Percentiles rank a stretch among this genome's conserved stretches.
Evolutionary conservation across 345 rosid species (phyloP).

Genomic region (Nephelium lappaceum): DNA sequence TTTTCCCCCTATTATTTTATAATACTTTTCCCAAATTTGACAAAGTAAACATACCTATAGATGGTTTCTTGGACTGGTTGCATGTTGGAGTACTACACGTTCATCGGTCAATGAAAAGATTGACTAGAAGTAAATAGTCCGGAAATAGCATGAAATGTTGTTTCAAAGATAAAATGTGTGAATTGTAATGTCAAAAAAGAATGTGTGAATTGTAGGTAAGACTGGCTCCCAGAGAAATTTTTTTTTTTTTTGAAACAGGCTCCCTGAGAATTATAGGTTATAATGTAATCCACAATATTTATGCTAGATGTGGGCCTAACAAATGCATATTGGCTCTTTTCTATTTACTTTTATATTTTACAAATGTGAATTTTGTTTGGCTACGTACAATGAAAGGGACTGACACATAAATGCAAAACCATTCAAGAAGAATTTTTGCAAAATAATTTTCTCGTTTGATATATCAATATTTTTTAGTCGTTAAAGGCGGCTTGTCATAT

Average conservation of each 20-base stretch:
- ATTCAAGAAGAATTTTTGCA: background rate
- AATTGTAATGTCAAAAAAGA: no score
- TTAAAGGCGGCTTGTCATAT: no score
- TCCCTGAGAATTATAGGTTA: background rate
- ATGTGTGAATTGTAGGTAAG: constrained; percentile 6
- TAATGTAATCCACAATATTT: background rate
- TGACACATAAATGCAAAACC: background rate
- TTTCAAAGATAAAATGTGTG: background rate
- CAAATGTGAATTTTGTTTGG: background rate
- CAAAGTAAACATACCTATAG: background rate
- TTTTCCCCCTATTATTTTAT: no score
- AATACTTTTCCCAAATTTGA: background rate
- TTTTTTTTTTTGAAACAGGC: no score
- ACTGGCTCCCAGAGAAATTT: background rate
- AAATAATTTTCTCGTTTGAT: background rate
- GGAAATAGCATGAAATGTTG: background rate
- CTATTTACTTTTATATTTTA: background rate
- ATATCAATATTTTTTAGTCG: no score
- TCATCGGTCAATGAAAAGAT: background rate
- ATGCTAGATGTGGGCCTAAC: background rate
- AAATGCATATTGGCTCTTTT: background rate
- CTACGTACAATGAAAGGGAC: background rate
- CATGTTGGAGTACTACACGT: no score
- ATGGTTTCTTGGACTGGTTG: background rate
- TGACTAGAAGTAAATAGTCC: no score